phyloP scores from a whole-genome alignment of 148 eudicot species.

The Amaranthus hypochondriacus region DNA sequence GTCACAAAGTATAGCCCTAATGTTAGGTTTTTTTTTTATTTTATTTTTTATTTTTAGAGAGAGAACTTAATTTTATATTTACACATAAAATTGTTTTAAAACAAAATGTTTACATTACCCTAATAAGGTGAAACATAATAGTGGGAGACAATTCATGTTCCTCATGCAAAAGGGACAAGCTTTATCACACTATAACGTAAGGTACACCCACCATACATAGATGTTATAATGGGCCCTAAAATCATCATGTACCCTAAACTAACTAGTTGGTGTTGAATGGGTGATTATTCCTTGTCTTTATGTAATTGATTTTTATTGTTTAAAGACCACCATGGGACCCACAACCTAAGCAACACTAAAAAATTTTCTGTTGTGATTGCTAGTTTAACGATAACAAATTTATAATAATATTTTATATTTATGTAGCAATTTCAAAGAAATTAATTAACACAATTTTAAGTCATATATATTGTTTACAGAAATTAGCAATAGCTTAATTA shows the following conservation, averaged over 20 bases:
- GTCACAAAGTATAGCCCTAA: not conserved
- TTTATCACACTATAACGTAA: slow-evolving; percentile 15
- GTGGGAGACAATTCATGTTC: slow-evolving; percentile 17
- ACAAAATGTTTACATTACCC: not conserved
- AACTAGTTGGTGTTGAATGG: not conserved
- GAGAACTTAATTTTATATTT: not conserved
- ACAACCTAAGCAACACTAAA: too few relatives aligned
- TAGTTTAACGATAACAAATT: too few relatives aligned
- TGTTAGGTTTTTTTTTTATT: not conserved
- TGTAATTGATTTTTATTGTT: not conserved
- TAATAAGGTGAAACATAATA: not conserved
- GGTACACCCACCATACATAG: not conserved
- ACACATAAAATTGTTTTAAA: not conserved
- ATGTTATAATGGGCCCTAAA: not conserved
- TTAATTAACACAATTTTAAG: too few relatives aligned
- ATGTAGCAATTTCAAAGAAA: too few relatives aligned
- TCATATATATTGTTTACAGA: too few relatives aligned
- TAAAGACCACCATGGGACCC: slow-evolving; percentile 1
- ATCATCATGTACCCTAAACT: not conserved
- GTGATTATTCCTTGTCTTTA: slow-evolving; percentile 15
- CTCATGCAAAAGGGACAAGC: slow-evolving; percentile 18
- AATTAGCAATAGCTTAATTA: too few relatives aligned
- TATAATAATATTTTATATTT: too few relatives aligned
- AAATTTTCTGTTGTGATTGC: too few relatives aligned
- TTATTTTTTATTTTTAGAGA: not conserved